Percentiles rank a stretch among this genome's conserved stretches.
These are phyloP conservation scores for Elaphomyces granulatus DNA, from an alignment of 495 filamentous ascomycete genomes.

Conservation along the genomic window DNA sequence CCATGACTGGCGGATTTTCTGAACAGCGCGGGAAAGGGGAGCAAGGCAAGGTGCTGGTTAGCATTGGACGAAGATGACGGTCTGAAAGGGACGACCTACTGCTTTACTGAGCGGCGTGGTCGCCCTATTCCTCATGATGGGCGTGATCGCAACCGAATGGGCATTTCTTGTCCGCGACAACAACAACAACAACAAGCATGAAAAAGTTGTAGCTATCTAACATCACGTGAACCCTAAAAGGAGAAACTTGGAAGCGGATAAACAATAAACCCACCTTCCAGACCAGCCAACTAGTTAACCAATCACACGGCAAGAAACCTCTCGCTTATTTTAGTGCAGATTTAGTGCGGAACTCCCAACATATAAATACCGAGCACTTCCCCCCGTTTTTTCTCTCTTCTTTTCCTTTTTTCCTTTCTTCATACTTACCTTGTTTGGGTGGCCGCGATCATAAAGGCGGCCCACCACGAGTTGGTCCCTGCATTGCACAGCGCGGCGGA, in stretches of 20 bases:
- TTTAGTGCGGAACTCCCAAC: neutral
- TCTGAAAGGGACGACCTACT: conserved; percentile 22
- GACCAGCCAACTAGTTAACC: neutral
- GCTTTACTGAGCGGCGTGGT: conserved; percentile 30
- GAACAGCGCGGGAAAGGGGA: conserved; percentile 7
- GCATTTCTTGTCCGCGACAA: neutral
- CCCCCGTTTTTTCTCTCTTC: conserved; percentile 15
- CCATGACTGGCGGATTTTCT: conserved; percentile 96
- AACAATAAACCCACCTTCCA: neutral
- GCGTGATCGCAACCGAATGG: neutral
- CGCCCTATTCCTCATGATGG: conserved; percentile 36
- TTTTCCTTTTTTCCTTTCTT: conserved; percentile 37
- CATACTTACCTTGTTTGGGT: conserved; percentile 64
- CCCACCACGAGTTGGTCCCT: conserved; percentile 48
- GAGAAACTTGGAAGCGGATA: conserved; percentile 1
- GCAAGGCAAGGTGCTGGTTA: neutral
- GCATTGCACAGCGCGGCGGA: conserved; percentile 66
- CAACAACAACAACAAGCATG: too few species aligned
- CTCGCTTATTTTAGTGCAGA: conserved; percentile 24
- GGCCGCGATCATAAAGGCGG: conserved; percentile 47
- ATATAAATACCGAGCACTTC: conserved; percentile 18
- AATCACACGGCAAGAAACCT: neutral
- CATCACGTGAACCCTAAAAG: too few species aligned
- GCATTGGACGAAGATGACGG: neutral
- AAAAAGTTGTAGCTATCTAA: too few species aligned